Evolutionary conservation across 2,329 filamentous ascomycete species (phyloP), one percentile per base, ranked within the genome.

Genomic region (Sclerotinia spermophila): DNA sequence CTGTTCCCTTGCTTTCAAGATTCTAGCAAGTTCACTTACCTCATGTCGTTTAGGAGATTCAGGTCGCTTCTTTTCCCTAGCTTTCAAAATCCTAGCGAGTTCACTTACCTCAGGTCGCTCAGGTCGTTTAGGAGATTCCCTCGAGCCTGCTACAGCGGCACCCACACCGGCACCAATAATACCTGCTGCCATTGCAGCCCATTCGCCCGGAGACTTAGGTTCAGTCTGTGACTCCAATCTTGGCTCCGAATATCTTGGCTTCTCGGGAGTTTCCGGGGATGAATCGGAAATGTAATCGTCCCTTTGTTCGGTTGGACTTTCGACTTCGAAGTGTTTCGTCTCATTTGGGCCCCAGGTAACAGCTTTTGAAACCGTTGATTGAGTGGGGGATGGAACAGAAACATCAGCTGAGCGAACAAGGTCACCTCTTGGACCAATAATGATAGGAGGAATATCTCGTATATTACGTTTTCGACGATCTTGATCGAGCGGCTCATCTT

Each of bases 311-410:
- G 86, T 86, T 10, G 88, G 86, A 67, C 85, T 89, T 71, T 87
- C 86, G 17, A 86, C 83, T 64, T 89, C 86, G 72, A 88, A 91
- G 71, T 87, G 86, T 77, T 90, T 87, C 5, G 86, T 90, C 76
- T 89, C 84, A 73, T 89, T 89, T 72, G 89, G 82, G 17, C 87
- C 89, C 89, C 88, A 91, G 19, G 84, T 88, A 6, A 91, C 89
- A 56, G 81, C 84, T 74, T 89, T 90, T 10, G 86, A 82, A 33
- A 81, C 79, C 10, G 81, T 81, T 44, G 83, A 81, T 35, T 82
- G 79, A 67, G 83, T 81, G n/a, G 81, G 77, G 2, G 80, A 80
- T 13, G 70, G 44, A 40, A 38, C 55, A 13, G 69, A 19, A 66
- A 38, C 30, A 45, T 70, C 68, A 44, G 53, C 30, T 51, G 64